Percentiles rank a stretch among this genome's conserved stretches.
Conservation (phyloP, 768 basidiomycete species). For the Pholiota conissans region DNA sequence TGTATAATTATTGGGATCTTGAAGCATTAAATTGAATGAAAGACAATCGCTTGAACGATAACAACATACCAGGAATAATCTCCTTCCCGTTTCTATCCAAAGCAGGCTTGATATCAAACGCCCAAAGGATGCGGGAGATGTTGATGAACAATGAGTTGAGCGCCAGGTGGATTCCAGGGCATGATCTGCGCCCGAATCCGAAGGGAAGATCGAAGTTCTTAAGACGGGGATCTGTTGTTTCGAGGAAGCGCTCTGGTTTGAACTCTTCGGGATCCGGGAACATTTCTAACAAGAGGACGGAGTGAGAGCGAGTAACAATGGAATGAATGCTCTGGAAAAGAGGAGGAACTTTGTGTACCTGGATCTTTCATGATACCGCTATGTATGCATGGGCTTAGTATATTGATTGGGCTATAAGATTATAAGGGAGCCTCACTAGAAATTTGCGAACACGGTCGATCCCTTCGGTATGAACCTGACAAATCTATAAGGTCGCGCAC, state of each 20-base stretch:
- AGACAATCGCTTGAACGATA: neutral
- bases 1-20: slow-evolving; percentile 30
- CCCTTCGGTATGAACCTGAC: slow-evolving; percentile 35
- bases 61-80: slow-evolving; percentile 11
- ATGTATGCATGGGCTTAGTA: no score
- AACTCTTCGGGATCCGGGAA: slow-evolving; percentile 36
- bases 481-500: neutral
- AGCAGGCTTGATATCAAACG: slow-evolving; percentile 29
- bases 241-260: slow-evolving; percentile 40
- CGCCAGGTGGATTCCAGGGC: slow-evolving; percentile 37
- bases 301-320: no score
- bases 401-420: no score
- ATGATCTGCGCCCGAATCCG: slow-evolving; percentile 41
- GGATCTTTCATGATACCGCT: slow-evolving; percentile 6
- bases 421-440: no score
- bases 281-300: no score
- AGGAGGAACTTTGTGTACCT: neutral
- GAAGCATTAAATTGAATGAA: neutral
- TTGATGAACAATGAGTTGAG: slow-evolving; percentile 34
- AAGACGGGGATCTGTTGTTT: slow-evolving; percentile 27
- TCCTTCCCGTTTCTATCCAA: slow-evolving; percentile 17
- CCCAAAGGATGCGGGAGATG: slow-evolving; percentile 35
- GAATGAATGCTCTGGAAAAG: no score
- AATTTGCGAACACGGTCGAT: slow-evolving; percentile 35
- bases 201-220: slow-evolving; percentile 31